These are phyloP conservation scores for Albugo laibachii DNA, from an alignment of 352 stramenopile genomes.

Conservation along the genomic window DNA sequence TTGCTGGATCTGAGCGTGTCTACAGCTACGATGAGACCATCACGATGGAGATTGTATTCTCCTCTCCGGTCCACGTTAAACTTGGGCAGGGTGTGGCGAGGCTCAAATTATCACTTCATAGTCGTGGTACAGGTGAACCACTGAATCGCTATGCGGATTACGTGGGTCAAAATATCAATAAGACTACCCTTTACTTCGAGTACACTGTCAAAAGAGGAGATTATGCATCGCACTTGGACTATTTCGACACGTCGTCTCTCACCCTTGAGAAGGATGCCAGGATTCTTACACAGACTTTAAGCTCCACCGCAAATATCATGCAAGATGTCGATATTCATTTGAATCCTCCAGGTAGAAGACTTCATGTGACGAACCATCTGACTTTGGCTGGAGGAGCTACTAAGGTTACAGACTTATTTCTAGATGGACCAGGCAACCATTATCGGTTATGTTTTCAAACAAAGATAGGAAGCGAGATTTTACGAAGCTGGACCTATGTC, in stretches of 20 bases:
- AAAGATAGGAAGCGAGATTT: constrained; percentile 13
- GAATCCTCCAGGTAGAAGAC: constrained; percentile 43
- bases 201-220: constrained; percentile 61
- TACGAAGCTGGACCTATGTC: constrained; percentile 33
- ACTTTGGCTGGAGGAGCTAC: constrained; percentile 34
- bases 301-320: constrained; percentile 12
- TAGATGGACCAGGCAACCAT: constrained; percentile 46
- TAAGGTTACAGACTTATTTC: constrained; percentile 43
- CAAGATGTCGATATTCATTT: constrained; percentile 51
- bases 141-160: constrained; percentile 45
- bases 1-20: constrained; percentile 34
- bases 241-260: constrained; percentile 29
- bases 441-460: constrained; percentile 44
- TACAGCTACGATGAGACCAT: constrained; percentile 41
- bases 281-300: constrained; percentile 43
- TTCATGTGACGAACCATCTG: constrained; percentile 20
- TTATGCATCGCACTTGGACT: constrained; percentile 37
- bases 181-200: constrained; percentile 31
- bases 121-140: constrained; percentile 9
- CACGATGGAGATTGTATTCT: constrained; percentile 44
- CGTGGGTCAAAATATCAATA: constrained; percentile 23
- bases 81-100: constrained; percentile 7
- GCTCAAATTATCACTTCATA: constrained; percentile 18
- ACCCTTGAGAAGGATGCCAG: constrained; percentile 30
- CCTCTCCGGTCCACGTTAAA: constrained; percentile 29